phyloP scores from a whole-genome alignment of 1,284 basidiomycete genomes.

The Irpex lacteus region DNA sequence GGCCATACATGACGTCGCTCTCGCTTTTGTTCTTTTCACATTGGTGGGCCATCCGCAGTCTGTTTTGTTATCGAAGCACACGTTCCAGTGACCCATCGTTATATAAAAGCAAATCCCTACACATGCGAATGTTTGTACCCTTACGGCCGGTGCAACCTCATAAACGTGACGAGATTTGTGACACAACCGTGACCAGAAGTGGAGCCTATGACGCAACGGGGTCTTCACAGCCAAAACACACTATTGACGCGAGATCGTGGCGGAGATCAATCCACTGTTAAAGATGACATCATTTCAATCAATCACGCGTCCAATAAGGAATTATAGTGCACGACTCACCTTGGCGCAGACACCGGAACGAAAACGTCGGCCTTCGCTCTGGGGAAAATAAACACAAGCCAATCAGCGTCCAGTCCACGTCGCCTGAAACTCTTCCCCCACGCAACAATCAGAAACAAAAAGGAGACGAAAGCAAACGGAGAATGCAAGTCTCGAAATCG shows the following conservation, averaged over 20 bases:
- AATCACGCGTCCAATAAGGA: constrained; percentile 8
- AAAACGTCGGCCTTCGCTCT: constrained; percentile 82
- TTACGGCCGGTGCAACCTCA: neutral
- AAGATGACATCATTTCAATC: constrained; percentile 22
- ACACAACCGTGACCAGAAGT: constrained; percentile 9
- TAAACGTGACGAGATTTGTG: constrained; percentile 7
- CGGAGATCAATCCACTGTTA: constrained; percentile 46
- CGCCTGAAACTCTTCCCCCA: neutral
- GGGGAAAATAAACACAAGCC: constrained; percentile 18
- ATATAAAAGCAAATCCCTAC: too few relatives aligned
- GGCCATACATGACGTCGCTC: neutral
- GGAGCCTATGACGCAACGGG: constrained; percentile 19
- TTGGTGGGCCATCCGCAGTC: neutral
- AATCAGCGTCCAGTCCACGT: neutral
- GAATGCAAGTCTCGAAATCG: neutral
- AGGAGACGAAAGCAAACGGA: neutral
- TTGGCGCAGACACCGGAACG: constrained; percentile 75
- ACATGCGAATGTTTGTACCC: neutral
- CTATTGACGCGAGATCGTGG: constrained; percentile 40
- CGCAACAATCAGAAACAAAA: neutral
- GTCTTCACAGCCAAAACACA: constrained; percentile 10
- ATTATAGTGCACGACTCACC: constrained; percentile 38
- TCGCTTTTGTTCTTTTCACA: neutral
- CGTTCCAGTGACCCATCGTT: too few relatives aligned
- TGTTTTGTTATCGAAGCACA: neutral